phyloP scores from a whole-genome alignment of 129 eudicot species.

The Calendula officinalis region DNA sequence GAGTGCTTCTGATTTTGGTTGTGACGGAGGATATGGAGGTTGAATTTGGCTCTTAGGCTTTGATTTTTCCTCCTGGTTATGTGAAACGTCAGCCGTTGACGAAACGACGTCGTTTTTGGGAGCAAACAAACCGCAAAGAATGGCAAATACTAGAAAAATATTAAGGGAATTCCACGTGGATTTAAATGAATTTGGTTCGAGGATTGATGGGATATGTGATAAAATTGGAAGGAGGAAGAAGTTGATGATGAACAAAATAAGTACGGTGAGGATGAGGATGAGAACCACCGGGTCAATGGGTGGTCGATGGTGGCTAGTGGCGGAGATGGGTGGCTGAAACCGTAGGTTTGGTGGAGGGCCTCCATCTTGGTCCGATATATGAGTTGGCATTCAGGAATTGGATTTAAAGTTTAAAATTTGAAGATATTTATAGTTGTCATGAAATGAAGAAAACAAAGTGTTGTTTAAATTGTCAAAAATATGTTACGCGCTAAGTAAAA shows the following conservation, averaged over 20 bases:
- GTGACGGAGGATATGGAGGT: constrained; percentile 36
- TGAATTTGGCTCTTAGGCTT: constrained; percentile 1
- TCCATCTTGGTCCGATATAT: constrained; percentile 41
- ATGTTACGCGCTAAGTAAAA: no score
- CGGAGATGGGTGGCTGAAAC: constrained; percentile 23
- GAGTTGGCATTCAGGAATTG: neutral
- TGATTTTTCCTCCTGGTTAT: neutral
- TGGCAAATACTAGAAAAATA: neutral
- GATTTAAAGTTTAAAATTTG: constrained; percentile 1
- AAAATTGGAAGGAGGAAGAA: neutral
- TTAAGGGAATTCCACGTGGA: neutral
- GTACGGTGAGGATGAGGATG: no score
- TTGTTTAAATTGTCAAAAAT: neutral
- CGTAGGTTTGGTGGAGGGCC: constrained; percentile 45
- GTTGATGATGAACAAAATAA: neutral
- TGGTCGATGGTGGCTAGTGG: constrained; percentile 11
- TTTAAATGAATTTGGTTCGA: neutral
- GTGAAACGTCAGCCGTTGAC: no score
- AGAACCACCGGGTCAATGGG: neutral
- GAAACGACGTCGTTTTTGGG: no score
- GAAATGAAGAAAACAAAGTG: neutral
- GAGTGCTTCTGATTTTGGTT: constrained; percentile 6
- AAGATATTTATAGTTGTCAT: neutral
- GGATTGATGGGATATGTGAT: neutral
- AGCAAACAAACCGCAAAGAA: neutral